Evolutionary conservation across 805 yeast species (phyloP).

Genomic region (Candida hungchunana): DNA sequence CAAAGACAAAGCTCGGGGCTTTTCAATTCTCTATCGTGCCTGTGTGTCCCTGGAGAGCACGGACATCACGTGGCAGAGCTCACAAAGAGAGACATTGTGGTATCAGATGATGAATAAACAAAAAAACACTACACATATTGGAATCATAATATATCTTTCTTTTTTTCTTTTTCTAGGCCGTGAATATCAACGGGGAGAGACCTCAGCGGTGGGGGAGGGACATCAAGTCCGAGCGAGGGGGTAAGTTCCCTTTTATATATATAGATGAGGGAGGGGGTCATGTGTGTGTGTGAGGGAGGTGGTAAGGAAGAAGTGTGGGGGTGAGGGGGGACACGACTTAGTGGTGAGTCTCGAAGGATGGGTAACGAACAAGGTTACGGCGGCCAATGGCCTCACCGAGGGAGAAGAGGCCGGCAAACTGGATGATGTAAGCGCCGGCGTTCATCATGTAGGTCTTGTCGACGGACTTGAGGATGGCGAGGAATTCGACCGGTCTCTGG

Average conservation of each 20-base stretch:
- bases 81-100: too few species aligned
- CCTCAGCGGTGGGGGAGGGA: background rate
- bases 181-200: background rate
- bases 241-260: background rate
- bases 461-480: conserved; percentile 42
- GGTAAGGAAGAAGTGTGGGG: background rate
- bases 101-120: too few species aligned
- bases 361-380: conserved; percentile 89
- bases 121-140: background rate
- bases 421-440: conserved; percentile 74
- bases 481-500: conserved; percentile 58
- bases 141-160: background rate
- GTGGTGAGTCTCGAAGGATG: conserved; percentile 44
- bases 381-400: conserved; percentile 96
- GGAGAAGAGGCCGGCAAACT: conserved; percentile 85
- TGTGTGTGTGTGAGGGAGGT: too few species aligned
- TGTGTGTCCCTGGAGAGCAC: too few species aligned
- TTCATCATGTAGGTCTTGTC: conserved; percentile 55
- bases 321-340: conserved; percentile 2
- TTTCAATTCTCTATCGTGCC: too few species aligned
- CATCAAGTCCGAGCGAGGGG: conserved; percentile 3
- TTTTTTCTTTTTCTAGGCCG: background rate
- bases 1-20: too few species aligned
- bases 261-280: too few species aligned
- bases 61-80: too few species aligned